These are phyloP conservation scores for Samsoniella hepiali DNA, from an alignment of 2,329 filamentous ascomycete species.

Conservation along the genomic window DNA sequence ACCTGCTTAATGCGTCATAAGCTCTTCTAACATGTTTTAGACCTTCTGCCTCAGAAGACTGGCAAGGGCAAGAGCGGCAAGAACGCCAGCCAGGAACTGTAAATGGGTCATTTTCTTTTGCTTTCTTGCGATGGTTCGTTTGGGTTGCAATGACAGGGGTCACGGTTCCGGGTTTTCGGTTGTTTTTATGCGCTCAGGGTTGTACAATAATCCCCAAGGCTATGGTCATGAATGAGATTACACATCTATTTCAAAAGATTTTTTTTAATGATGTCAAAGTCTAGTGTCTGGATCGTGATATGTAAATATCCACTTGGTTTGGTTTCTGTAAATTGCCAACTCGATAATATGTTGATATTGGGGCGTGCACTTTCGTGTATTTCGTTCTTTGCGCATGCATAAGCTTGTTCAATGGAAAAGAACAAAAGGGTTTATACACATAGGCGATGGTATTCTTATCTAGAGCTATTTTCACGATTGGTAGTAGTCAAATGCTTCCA, in stretches of 20 bases:
- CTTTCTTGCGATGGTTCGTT: conserved; percentile 58
- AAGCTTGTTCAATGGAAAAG: no score
- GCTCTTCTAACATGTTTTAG: conserved; percentile 55
- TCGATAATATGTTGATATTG: no score
- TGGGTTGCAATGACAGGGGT: conserved; percentile 81
- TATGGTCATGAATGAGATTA: conserved; percentile 63
- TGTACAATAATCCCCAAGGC: conserved; percentile 73
- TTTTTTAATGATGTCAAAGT: conserved; percentile 13
- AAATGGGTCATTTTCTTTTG: conserved; percentile 51
- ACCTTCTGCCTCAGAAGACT: conserved; percentile 99
- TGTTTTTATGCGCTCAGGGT: conserved; percentile 58
- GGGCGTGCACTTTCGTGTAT: no score
- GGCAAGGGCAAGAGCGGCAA: conserved; percentile 79
- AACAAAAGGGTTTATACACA: background rate
- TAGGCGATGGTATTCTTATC: background rate
- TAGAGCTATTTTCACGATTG: background rate
- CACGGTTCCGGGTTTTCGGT: conserved; percentile 71
- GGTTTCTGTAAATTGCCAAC: no score
- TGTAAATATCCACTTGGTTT: no score
- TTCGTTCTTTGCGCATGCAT: no score
- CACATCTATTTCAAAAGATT: conserved; percentile 40
- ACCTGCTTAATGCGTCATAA: background rate
- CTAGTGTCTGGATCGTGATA: no score
- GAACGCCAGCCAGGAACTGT: conserved; percentile 91
- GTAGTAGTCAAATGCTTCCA: background rate